These are phyloP conservation scores for Tulasnella sp. DNA, from an alignment of 768 basidiomycete genomes.

Conservation along the genomic window DNA sequence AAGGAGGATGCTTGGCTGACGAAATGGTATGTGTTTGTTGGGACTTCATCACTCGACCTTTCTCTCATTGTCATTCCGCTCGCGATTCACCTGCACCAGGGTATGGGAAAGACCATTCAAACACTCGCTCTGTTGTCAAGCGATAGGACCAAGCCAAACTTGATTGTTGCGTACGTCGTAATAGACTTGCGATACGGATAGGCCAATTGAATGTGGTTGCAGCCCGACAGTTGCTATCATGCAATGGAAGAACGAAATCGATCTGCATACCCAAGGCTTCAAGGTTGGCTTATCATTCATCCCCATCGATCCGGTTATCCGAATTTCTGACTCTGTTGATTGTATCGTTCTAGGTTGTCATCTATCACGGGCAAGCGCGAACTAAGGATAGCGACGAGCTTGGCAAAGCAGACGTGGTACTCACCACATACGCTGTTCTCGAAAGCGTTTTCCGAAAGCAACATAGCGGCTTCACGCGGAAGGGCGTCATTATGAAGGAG, in stretches of 20 bases:
- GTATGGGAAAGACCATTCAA: constrained; percentile 95
- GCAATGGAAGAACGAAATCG: constrained; percentile 93
- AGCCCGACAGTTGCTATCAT: constrained; percentile 45
- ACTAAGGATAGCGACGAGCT: constrained; percentile 56
- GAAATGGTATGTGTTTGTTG: neutral
- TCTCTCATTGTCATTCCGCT: too few species aligned
- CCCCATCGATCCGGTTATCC: neutral
- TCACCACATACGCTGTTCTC: constrained; percentile 29
- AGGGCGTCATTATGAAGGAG: constrained; percentile 75
- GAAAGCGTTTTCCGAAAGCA: constrained; percentile 58
- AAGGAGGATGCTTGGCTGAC: constrained; percentile 71
- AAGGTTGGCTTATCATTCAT: constrained; percentile 28
- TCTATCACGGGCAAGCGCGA: constrained; percentile 85
- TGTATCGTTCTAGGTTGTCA: constrained; percentile 36
- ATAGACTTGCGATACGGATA: neutral
- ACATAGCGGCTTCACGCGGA: constrained; percentile 81
- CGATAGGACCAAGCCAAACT: constrained; percentile 66
- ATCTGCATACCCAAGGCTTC: constrained; percentile 68
- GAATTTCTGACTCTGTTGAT: neutral
- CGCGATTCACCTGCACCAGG: too few species aligned
- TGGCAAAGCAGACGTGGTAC: constrained; percentile 72
- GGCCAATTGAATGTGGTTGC: neutral
- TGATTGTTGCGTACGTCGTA: constrained; percentile 76
- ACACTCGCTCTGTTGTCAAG: constrained; percentile 82
- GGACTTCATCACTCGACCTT: too few species aligned